A percentile compares a stretch with the other conserved stretches of the same genome.
Conservation (phyloP, 192 early-diverging fungal genomes). For the Backusella mclennaniae region DNA sequence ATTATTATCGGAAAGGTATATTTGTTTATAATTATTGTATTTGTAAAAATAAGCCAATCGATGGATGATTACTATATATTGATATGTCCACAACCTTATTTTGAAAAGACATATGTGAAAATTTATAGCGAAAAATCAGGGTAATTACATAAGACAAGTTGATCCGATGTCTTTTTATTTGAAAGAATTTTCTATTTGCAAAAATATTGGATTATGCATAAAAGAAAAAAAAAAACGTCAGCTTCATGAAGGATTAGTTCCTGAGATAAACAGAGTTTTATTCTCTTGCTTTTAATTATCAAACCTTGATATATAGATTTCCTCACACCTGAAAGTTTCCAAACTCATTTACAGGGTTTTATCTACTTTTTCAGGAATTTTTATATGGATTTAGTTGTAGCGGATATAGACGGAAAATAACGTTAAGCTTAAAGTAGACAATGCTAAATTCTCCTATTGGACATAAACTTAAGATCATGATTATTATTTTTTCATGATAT, state of each 20-base stretch:
- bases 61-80: background rate
- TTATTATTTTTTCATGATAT: background rate
- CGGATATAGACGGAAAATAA: background rate
- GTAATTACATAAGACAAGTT: background rate
- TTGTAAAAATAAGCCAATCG: background rate
- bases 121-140: background rate
- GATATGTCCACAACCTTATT: background rate
- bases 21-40: background rate
- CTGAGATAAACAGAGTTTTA: too few species aligned
- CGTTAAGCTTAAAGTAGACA: background rate
- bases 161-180: background rate
- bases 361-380: background rate
- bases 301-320: too few species aligned
- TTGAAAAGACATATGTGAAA: background rate
- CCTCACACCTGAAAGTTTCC: too few species aligned
- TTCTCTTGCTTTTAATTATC: too few species aligned
- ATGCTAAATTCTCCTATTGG: conserved; percentile 6
- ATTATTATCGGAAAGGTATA: background rate
- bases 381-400: background rate
- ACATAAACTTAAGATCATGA: background rate
- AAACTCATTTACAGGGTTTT: background rate
- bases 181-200: background rate
- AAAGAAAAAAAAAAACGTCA: too few species aligned
- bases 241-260: too few species aligned
- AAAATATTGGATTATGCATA: too few species aligned